These are phyloP conservation scores for Lumnitzera racemosa DNA, from an alignment of 345 rosid species.

Conservation along the genomic window DNA sequence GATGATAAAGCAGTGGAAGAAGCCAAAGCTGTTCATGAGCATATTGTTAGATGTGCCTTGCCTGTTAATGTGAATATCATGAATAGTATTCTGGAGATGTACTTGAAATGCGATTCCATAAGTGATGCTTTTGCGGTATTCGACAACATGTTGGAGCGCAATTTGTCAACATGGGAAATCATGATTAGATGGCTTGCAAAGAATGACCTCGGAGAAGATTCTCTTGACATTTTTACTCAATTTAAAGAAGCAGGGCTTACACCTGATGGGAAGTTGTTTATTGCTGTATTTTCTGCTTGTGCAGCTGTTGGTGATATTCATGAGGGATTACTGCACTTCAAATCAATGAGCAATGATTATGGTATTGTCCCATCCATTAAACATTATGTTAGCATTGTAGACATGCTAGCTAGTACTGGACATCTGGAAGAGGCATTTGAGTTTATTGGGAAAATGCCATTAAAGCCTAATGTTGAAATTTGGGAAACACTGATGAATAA, in stretches of 20 bases:
- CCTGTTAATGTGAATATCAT: slow-evolving; percentile 29
- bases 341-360: slow-evolving; percentile 55
- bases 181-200: slow-evolving; percentile 66
- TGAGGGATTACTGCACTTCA: slow-evolving; percentile 75
- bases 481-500: slow-evolving; percentile 82
- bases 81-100: slow-evolving; percentile 63
- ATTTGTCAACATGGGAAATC: slow-evolving; percentile 52
- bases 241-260: slow-evolving; percentile 56
- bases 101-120: slow-evolving; percentile 47
- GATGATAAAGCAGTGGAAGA: slow-evolving; percentile 52
- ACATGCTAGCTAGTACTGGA: slow-evolving; percentile 64
- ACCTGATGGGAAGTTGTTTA: slow-evolving; percentile 49
- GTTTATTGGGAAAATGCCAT: slow-evolving; percentile 57
- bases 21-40: slow-evolving; percentile 50
- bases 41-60: slow-evolving; percentile 21
- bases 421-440: slow-evolving; percentile 71
- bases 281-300: slow-evolving; percentile 58
- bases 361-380: slow-evolving; percentile 56
- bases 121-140: slow-evolving; percentile 43
- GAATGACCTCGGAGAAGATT: slow-evolving; percentile 75
- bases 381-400: slow-evolving; percentile 49
- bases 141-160: slow-evolving; percentile 40
- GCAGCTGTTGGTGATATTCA: slow-evolving; percentile 49
- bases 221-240: slow-evolving; percentile 54
- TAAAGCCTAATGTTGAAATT: slow-evolving; percentile 46